phyloP scores from a whole-genome alignment of 2,329 filamentous ascomycete species.

The Cercospora canescens region DNA sequence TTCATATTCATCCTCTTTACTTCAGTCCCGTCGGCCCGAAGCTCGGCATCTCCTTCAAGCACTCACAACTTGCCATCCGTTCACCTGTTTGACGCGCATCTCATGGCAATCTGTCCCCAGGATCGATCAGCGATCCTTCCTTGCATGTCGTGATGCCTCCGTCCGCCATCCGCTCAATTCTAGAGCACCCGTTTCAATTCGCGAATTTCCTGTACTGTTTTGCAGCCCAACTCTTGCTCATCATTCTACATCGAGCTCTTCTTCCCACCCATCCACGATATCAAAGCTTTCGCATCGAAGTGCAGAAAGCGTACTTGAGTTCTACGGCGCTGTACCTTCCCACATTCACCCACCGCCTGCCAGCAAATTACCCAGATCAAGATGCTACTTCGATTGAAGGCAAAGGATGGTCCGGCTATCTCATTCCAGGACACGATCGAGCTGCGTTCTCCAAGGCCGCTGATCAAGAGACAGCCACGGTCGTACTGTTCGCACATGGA shows the following conservation, averaged over 20 bases:
- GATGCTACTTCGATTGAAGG: neutral
- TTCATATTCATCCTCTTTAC: neutral
- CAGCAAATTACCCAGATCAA: neutral
- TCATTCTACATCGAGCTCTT: neutral
- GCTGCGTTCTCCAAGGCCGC: neutral
- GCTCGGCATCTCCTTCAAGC: neutral
- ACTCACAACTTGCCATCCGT: neutral
- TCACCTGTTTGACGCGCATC: too few relatives aligned
- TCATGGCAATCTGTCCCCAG: neutral
- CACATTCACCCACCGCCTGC: neutral
- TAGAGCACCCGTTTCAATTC: neutral
- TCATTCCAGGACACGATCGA: neutral
- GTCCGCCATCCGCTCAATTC: neutral
- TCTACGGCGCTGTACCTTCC: neutral
- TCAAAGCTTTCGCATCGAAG: neutral
- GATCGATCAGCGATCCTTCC: neutral
- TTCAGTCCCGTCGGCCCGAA: neutral
- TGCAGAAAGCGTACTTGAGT: neutral
- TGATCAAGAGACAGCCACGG: neutral
- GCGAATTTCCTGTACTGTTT: neutral
- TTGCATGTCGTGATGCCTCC: neutral
- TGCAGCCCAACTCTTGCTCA: neutral
- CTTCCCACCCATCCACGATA: neutral
- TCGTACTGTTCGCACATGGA: neutral
- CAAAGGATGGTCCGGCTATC: neutral